phyloP scores from a whole-genome alignment of 2,329 filamentous ascomycete genomes.

The Aspergillus sclerotialis region DNA sequence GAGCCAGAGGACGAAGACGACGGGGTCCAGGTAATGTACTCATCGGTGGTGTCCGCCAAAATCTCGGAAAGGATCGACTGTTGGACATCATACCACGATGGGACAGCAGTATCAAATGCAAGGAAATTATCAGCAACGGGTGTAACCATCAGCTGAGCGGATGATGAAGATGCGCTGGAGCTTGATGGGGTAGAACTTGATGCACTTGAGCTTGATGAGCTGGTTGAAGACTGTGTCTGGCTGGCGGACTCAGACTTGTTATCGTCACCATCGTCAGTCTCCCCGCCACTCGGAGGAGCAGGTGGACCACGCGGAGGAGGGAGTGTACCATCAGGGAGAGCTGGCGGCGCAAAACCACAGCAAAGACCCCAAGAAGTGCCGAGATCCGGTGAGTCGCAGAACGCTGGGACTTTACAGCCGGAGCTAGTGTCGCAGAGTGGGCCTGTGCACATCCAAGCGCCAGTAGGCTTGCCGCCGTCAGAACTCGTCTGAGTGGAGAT shows the following conservation, averaged over 20 bases:
- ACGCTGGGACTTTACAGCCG: neutral
- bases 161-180: too few species aligned
- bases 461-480: too few species aligned
- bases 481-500: too few species aligned
- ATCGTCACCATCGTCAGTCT: too few species aligned
- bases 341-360: neutral
- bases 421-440: neutral
- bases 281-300: too few species aligned
- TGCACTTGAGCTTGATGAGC: neutral
- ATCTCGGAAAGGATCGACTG: neutral
- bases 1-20: constrained; percentile 13
- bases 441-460: too few species aligned
- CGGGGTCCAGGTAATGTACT: neutral
- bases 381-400: neutral
- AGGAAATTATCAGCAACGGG: neutral
- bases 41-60: neutral
- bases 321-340: neutral
- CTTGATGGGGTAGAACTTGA: too few species aligned
- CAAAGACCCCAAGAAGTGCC: neutral
- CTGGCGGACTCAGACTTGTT: too few species aligned
- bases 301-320: neutral
- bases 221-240: too few species aligned
- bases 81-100: neutral
- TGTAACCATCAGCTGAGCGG: neutral
- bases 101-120: neutral